These are phyloP conservation scores for Geotrichum citri-aurantii DNA, from an alignment of 1,139 yeast species.

Conservation along the genomic window DNA sequence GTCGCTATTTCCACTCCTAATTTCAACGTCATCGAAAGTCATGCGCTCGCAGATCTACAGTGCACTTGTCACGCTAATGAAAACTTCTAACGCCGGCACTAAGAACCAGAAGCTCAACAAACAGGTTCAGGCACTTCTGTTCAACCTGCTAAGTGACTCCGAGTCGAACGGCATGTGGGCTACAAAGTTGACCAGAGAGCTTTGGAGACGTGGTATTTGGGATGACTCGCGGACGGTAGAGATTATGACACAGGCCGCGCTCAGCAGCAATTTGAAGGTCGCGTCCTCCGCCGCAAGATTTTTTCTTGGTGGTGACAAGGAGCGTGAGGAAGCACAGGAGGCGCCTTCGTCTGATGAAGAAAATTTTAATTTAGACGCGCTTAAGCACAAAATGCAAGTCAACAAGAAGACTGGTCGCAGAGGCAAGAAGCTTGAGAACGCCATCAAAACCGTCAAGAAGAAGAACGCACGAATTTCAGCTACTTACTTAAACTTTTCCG, in stretches of 20 bases:
- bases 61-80: conserved; percentile 69
- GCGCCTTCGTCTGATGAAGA: conserved; percentile 70
- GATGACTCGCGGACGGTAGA: conserved; percentile 95
- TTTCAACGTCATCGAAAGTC: conserved; percentile 67
- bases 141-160: conserved; percentile 68
- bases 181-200: conserved; percentile 84
- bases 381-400: conserved; percentile 75
- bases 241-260: conserved; percentile 91
- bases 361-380: conserved; percentile 39
- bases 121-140: conserved; percentile 85
- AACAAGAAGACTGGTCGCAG: conserved; percentile 80
- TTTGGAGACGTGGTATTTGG: conserved; percentile 98
- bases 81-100: conserved; percentile 75
- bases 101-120: conserved; percentile 82
- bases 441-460: conserved; percentile 61
- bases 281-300: conserved; percentile 85
- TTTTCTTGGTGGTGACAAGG: conserved; percentile 92
- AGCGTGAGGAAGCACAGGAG: conserved; percentile 79
- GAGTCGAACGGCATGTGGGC: conserved; percentile 85
- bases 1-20: conserved; percentile 78
- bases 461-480: conserved; percentile 47
- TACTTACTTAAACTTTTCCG: conserved; percentile 84
- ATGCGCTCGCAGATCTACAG: conserved; percentile 77
- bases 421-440: conserved; percentile 69
- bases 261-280: conserved; percentile 82